Evolutionary conservation across 2,329 filamentous ascomycete genomes (phyloP), one percentile per base, ranked within the genome.

Genomic region (Biscogniauxia mediterranea): DNA sequence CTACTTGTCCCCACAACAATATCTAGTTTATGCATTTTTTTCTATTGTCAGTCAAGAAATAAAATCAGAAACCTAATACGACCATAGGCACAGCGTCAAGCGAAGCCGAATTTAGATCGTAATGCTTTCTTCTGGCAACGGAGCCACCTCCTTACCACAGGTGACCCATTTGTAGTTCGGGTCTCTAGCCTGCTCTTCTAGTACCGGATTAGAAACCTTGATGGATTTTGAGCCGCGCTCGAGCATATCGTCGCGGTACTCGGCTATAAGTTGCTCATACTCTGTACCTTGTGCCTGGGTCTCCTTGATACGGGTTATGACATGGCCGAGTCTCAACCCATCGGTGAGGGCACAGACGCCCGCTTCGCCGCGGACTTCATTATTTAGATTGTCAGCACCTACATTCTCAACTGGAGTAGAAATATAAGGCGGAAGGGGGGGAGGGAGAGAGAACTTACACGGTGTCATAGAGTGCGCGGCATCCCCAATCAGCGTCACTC

Each of bases 381-480:
- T 11, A 7, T 46, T 1, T 4, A 46, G 17, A 46, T n/a, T 5
- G 15, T 46, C 38, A 46, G 38, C 38, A 17, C 17, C 15, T n/a
- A 2, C 38, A n/a, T 4, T 46, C 6, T 46, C 38, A n/a, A 32
- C 3, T 32, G 2, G 15, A 11, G 17, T n/a, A n/a, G 38, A 46
- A n/a, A n/a, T n/a, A n/a, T n/a, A n/a, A n/a, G n/a, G n/a, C n/a
- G n/a, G n/a, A n/a, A n/a, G n/a, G n/a, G n/a, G n/a, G n/a, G n/a
- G n/a, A n/a, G n/a, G n/a, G n/a, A n/a, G 11, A 11, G 38, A 6
- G 17, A 46, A 46, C 38, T 46, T 46, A 21, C 56, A 61, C 8
- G 60, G 56, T 1, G 56, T 50, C 54, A 56, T 61, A 1, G 60
- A 50, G n/a, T 61, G 60, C 7, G 60, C 60, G 25, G 55, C 55